Base-by-base conservation (phyloP, 768 basidiomycete genomes). In the Russula emetica region DNA sequence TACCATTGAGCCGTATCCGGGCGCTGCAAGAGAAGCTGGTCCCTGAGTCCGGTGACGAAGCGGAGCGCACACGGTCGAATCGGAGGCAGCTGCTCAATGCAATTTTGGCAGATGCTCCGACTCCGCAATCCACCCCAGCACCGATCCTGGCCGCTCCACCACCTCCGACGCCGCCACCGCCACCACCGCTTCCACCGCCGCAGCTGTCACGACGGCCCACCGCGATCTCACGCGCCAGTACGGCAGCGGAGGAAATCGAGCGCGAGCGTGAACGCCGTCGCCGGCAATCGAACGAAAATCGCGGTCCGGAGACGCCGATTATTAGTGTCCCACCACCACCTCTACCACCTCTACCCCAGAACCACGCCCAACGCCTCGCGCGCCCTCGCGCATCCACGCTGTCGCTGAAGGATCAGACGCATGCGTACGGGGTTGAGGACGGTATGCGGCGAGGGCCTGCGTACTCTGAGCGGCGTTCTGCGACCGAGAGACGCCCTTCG, bases 41-140 rank as follows among this genome's bases (percentile, higher is more conserved):
- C n/a, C 66, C 66, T 13, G 68, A 69, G 34, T 64, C 66, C 4
- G 63, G 66, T 32, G 68, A 69, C 60, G 68, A 69, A 58, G 68
- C 64, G n/a, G 64, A 65, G 55, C 64, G 59, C 58, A 42, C 47
- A 28, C 66, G 67, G 14, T 66, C 55, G 10, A 44, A 20, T 3
- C 60, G 58, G 3, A 62, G 68, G 28, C 59, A 34, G 9, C 36
- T 56, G 44, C 55, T 65, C n/a, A 65, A 61, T 55, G 58, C 60
- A 6, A 65, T 65, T 22, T 49, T 65, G 32, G 55, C 60, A 20
- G 64, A 64, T 49, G 65, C 65, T 11, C 62, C 62, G 10, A 66
- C 65, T 9, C 66, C 62, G 0, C 66, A 55, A 11, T 56, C 66
- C 14, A 67, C 66, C 10, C 58, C 63, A 22, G 62, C 54, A 24